Evolutionary conservation across 108 stramenopile species (phyloP).

Genomic region (Nitzschia sp.): DNA sequence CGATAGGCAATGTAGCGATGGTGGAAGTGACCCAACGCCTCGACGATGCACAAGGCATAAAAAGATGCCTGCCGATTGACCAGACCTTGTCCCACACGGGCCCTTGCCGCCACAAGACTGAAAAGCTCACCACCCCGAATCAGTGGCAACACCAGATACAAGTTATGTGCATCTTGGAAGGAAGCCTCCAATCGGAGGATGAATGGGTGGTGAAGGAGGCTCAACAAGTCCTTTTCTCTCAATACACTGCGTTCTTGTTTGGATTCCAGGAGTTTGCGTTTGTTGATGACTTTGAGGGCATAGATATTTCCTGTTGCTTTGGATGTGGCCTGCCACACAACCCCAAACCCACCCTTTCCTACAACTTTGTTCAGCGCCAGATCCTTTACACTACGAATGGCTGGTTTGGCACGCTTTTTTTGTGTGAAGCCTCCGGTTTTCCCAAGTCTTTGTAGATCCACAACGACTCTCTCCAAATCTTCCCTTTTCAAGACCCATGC

Average conservation of each 20-base stretch:
- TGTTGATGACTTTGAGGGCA: constrained; percentile 36
- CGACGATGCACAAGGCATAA: constrained; percentile 31
- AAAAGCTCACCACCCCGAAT: constrained; percentile 70
- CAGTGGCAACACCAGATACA: constrained; percentile 64
- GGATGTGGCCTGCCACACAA: constrained; percentile 64
- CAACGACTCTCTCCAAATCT: constrained; percentile 58
- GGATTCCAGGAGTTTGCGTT: constrained; percentile 12
- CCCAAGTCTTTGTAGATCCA: constrained; percentile 49
- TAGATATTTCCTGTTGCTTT: constrained; percentile 35
- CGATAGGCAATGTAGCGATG: constrained; percentile 87
- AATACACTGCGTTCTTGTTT: constrained; percentile 61
- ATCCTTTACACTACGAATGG: constrained; percentile 37
- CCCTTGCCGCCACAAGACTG: constrained; percentile 33
- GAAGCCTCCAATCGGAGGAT: constrained; percentile 47
- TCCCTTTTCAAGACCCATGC: constrained; percentile 58
- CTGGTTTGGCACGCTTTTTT: constrained; percentile 29
- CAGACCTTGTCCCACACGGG: constrained; percentile 17
- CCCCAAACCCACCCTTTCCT: constrained; percentile 78
- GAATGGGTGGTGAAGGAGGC: constrained; percentile 60
- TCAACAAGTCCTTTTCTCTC: constrained; percentile 54
- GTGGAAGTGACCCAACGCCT: constrained; percentile 71
- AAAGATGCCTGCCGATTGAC: constrained; percentile 22
- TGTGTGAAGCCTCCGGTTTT: constrained; percentile 30
- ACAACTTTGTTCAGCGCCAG: constrained; percentile 61
- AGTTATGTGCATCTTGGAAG: constrained; percentile 53